Evolutionary conservation across 2,329 filamentous ascomycete species (phyloP), one percentile per base, ranked within the genome.

Genomic region (Apiospora koreana): DNA sequence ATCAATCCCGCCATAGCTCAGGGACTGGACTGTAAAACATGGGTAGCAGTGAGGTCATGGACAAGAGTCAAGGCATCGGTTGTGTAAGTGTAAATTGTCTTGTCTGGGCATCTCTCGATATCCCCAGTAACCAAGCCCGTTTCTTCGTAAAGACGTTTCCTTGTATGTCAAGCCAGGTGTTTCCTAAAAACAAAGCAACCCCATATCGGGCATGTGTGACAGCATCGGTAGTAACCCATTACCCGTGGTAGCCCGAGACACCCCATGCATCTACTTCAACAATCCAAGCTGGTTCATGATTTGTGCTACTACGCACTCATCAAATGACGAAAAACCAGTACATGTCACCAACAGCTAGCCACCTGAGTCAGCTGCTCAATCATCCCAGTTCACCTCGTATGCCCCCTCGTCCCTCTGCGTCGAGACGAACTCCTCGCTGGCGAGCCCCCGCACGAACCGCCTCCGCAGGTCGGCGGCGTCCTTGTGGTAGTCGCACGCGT

Each of bases 401-500:
- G 79, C 80, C 3, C 88, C 88, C 74, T 86, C 83, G 76, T 89
- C 84, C 69, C 86, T 85, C 80, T 91, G 89, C 18, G 89, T 91
- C 75, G 87, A 89, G 67, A 91, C 85, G 83, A 84, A 91, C 76
- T 91, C 88, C 77, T 90, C 87, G 73, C 83, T 88, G 23, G 86
- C 87, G 71, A 92, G 76, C 1, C 88, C 87, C 69, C 79, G 84
- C 72, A 82, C 77, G 76, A 90, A 91, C 69, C 89, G 85, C 75
- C 80, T 85, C 75, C 87, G 86, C 72, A 94, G 79, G 21, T 83
- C 86, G 48, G 82, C 80, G 0, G 85, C 77, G 76, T 94, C 91
- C 80, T 94, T 94, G 78, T 94, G 93, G 83, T 89, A 92, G 79
- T 95, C 93, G 76, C 93, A 95, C 2, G 93, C 93, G 82, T 88